phyloP scores from a whole-genome alignment of 345 rosid species.

The Eucalyptus globulus region DNA sequence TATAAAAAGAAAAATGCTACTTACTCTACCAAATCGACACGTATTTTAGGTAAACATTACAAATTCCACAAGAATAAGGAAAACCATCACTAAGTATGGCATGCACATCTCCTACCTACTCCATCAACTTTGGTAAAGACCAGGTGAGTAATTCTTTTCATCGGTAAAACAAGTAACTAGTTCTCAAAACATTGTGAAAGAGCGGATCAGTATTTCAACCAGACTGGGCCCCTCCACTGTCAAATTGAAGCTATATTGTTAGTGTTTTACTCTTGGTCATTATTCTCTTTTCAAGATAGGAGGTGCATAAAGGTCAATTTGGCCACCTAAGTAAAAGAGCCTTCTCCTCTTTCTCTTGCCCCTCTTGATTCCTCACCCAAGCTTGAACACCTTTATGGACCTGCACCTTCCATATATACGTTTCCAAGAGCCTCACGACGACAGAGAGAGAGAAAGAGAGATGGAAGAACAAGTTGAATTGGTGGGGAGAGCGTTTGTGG shows the following conservation, averaged over 20 bases:
- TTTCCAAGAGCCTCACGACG: neutral
- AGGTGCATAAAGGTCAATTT: neutral
- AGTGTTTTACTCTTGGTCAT: neutral
- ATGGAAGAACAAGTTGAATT: conserved; percentile 43
- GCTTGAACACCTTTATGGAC: neutral
- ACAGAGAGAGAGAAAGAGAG: neutral
- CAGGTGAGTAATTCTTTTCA: neutral
- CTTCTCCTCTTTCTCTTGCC: neutral
- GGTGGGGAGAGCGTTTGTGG: conserved; percentile 70
- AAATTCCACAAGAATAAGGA: neutral
- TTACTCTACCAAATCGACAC: neutral
- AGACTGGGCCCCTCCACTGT: neutral
- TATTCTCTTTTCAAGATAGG: neutral
- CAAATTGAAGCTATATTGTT: neutral
- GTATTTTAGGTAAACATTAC: neutral
- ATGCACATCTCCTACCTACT: neutral
- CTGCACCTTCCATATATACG: neutral
- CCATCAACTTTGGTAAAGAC: neutral
- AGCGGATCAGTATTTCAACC: neutral
- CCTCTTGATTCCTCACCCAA: neutral
- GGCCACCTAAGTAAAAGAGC: neutral
- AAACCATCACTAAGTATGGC: neutral
- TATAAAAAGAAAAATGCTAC: neutral
- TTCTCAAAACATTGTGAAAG: neutral
- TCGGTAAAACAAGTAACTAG: neutral